Conservation (phyloP, 306 rosid species). For the Quercus berberidifolia region DNA sequence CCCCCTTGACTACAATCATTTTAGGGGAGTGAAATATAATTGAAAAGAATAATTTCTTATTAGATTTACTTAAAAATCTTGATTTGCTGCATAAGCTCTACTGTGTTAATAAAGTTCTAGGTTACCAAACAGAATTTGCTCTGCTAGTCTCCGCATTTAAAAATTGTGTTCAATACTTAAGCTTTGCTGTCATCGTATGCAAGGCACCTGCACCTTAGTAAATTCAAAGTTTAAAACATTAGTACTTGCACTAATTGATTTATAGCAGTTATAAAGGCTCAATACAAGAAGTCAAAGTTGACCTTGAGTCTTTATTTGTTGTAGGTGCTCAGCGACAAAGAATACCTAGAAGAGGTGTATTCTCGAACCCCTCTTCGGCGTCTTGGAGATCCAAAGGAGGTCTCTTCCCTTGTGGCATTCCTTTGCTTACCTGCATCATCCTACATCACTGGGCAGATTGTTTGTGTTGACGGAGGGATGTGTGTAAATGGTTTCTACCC, state of each 20-base stretch:
- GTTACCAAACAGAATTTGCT: not conserved
- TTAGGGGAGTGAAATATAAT: not conserved
- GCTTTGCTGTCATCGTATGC: not conserved
- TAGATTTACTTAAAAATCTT: not conserved
- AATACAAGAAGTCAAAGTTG: not conserved
- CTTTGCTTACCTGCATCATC: conserved; percentile 79
- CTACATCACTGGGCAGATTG: conserved; percentile 71
- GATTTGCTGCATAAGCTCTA: not conserved
- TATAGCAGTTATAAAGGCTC: not conserved
- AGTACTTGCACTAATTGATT: not conserved
- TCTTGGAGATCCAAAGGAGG: conserved; percentile 67
- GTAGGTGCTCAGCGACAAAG: conserved; percentile 61
- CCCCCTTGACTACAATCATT: not conserved
- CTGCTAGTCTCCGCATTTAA: not conserved
- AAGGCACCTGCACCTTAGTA: not conserved
- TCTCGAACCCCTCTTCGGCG: conserved; percentile 66
- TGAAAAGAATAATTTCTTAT: not conserved
- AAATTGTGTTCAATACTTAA: not conserved
- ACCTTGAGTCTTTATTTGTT: not conserved
- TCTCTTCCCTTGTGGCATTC: conserved; percentile 67
- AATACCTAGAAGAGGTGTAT: conserved; percentile 64
- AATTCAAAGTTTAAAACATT: not conserved
- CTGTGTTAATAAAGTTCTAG: too few species aligned
- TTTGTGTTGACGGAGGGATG: conserved; percentile 80
- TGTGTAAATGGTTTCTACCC: conserved; percentile 59